A percentile compares a stretch with the other conserved stretches of the same genome.
These are phyloP conservation scores for Dillenia turbinata DNA, from an alignment of 164 flowering plant species.

Conservation along the genomic window DNA sequence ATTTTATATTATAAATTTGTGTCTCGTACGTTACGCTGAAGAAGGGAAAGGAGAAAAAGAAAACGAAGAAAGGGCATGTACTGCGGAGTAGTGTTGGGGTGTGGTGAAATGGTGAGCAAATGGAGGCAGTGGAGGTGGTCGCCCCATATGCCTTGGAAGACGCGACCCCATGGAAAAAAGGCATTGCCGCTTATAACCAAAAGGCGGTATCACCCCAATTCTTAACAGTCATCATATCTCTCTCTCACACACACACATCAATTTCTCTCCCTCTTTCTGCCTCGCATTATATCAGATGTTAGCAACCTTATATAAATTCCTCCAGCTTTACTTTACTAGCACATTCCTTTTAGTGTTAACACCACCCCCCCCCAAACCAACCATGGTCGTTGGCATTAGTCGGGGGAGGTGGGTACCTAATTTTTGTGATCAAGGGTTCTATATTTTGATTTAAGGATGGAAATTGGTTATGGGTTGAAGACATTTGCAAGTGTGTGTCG, in stretches of 20 bases:
- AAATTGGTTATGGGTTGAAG: background rate
- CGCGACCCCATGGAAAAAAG: conserved; percentile 4
- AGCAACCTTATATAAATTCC: conserved; percentile 7
- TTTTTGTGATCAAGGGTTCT: background rate
- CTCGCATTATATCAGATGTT: background rate
- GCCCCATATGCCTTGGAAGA: conserved; percentile 43
- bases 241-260: conserved; percentile 2
- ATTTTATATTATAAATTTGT: background rate
- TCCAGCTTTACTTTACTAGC: background rate
- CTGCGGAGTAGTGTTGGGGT: background rate
- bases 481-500: conserved; percentile 4
- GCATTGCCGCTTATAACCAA: no score
- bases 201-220: conserved; percentile 2
- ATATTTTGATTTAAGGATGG: background rate
- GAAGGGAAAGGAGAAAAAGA: background rate
- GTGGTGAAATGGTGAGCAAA: conserved; percentile 2
- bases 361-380: background rate
- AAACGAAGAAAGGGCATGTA: background rate
- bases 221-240: background rate
- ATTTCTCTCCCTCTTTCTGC: background rate
- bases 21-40: background rate
- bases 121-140: conserved; percentile 21
- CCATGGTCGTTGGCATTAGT: background rate
- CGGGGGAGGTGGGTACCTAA: conserved; percentile 1
- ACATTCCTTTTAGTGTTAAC: background rate